phyloP scores from a whole-genome alignment of 2,329 filamentous ascomycete genomes.

The Ceratocystis smalleyi region DNA sequence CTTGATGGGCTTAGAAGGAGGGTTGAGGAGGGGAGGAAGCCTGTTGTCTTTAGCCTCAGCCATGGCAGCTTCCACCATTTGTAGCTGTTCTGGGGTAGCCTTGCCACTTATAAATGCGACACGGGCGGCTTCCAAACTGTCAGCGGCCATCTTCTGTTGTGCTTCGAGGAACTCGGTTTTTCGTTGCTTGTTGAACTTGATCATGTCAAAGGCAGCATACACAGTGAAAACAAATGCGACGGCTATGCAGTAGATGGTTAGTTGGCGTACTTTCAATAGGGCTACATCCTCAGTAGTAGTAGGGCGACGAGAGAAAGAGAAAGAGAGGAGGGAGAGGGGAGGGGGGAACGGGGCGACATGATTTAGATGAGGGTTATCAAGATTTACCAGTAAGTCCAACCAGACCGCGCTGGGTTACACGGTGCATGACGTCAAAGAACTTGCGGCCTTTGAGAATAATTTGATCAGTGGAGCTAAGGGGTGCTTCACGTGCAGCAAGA shows the following conservation, averaged over 20 bases:
- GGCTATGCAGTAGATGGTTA: conserved; percentile 24
- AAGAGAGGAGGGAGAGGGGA: not conserved
- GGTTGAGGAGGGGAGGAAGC: conserved; percentile 36
- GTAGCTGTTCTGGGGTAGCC: conserved; percentile 40
- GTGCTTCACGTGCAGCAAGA: conserved; percentile 46
- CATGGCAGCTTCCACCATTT: conserved; percentile 42
- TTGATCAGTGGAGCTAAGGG: conserved; percentile 37
- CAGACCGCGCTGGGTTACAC: conserved; percentile 38
- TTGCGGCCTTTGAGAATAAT: conserved; percentile 33
- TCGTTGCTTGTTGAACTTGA: conserved; percentile 44
- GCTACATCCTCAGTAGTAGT: not conserved
- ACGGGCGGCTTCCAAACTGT: conserved; percentile 41
- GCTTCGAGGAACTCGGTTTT: conserved; percentile 42
- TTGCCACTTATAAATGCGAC: conserved; percentile 44
- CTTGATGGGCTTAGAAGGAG: conserved; percentile 26
- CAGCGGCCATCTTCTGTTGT: conserved; percentile 37
- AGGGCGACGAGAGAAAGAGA: not conserved
- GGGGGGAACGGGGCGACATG: not conserved
- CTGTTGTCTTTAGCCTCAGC: conserved; percentile 33
- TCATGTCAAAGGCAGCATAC: conserved; percentile 47
- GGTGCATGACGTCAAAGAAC: conserved; percentile 41
- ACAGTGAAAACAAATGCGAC: conserved; percentile 40
- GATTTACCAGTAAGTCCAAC: conserved; percentile 41
- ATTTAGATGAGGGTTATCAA: not conserved
- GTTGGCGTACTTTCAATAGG: not conserved